Evolutionary conservation across 495 filamentous ascomycete genomes (phyloP), one percentile per base, ranked within the genome.

Genomic region (Aspergillus biplanus): DNA sequence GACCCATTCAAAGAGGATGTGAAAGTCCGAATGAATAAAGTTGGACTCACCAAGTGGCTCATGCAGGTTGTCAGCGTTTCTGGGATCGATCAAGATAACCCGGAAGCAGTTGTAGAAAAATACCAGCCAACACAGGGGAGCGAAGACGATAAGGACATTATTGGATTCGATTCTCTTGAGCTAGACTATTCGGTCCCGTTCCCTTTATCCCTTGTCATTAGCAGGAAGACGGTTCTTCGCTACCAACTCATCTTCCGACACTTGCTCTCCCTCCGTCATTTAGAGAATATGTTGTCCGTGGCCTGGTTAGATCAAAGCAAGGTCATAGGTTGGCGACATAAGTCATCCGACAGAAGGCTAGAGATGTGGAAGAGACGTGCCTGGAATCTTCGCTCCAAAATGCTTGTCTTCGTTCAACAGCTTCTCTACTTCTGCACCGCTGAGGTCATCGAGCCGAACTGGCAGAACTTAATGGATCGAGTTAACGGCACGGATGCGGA

Each of bases 1-100:
- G 95, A 98, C 74, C 92, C 93, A 0, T 99, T 94, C 81, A 98
- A 97, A 71, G 95, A 99, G 73, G 93, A 98, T 69, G 92, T 99
- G 65, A 97, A 96, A 72, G 90, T 99, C 8, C 87, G 90, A 64
- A 97, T 98, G 92, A 97, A 97, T 75, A 92, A 97, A 66, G 86
- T 94, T 56, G 89, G 90, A 16, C 85, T 99, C 33, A 95, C 91
- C 6, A 94, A 93, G 67, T 93, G 92, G 82, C 80, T 99, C 54
- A 97, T 97, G 87, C 87, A 93, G 21, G 92, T 99, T 33, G 94
- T 99, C 60, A 97, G 90, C 69, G 95, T 97, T 61, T 92, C 90
- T 1, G 95, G 95, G 21, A 90, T 98, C 59, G 93, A 97, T 65
- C 89, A 96, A 67, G 96, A 96, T 57, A 81, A 84, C 21, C 73